A percentile compares a stretch with the other conserved stretches of the same genome.
Conservation (phyloP, 352 stramenopile genomes). For the Phytophthora fragariae region DNA sequence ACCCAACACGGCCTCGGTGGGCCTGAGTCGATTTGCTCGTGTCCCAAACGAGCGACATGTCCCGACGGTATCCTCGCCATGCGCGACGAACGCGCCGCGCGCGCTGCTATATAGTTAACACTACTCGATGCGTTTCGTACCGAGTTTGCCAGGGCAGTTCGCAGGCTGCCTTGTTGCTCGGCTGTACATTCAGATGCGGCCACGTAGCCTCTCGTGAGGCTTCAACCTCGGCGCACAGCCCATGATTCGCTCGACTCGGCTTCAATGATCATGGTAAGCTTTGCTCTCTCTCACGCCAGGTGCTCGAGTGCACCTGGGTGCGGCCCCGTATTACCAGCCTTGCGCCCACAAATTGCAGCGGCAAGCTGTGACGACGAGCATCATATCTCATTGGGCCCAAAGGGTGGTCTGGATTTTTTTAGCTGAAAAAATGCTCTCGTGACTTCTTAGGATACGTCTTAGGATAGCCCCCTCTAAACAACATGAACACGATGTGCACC, state of each 20-base stretch:
- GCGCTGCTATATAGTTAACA: not conserved
- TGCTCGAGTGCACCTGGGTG: not conserved
- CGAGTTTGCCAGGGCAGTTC: no score
- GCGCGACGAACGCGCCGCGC: constrained; percentile 24
- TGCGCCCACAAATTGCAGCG: not conserved
- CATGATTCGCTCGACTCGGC: not conserved
- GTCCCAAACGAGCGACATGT: constrained; percentile 48
- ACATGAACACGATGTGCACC: constrained; percentile 1
- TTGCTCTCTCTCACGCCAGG: not conserved
- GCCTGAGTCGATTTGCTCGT: constrained; percentile 89
- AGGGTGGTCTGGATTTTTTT: not conserved
- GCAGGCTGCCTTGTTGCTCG: not conserved
- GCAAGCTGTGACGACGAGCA: not conserved
- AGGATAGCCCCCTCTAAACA: not conserved
- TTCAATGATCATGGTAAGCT: not conserved
- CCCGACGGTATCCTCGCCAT: constrained; percentile 20
- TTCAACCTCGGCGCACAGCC: not conserved
- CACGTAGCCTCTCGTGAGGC: not conserved
- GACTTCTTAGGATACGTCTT: constrained; percentile 1
- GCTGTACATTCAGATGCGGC: not conserved
- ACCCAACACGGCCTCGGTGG: not conserved
- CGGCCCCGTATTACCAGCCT: not conserved
- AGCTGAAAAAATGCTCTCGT: not conserved
- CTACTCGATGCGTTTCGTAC: not conserved
- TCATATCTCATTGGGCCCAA: not conserved